Evolutionary conservation across 768 basidiomycete genomes (phyloP), one percentile per base, ranked within the genome.

Genomic region (Lanmaoa rubissima): DNA sequence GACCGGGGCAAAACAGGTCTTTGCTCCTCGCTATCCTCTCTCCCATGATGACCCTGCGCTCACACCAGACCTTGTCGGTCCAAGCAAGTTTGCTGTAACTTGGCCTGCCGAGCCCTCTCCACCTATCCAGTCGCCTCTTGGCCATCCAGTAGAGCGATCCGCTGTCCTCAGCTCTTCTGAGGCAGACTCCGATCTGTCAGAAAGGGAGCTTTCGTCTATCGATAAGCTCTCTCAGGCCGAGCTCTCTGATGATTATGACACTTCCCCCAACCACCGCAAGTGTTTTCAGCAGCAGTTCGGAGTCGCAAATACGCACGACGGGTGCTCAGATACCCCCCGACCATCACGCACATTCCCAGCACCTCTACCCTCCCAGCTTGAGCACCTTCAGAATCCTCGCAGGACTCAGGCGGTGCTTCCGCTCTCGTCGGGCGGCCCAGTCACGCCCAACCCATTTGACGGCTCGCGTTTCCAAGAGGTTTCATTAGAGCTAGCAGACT

Each of bases 401-500:
- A 77, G 83, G 59, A 64, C 51, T 31, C 61, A 43, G 12, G 19
- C 48, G 17, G 45, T 26, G 17, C 54, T 19, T 35, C 63, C 45
- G 54, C 63, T 48, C 47, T 45, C 19, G 59, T 57, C 40, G 54
- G 61, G 9, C 42, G 54, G 39, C 55, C 61, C 60, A 51, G 60
- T 57, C 54, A 63, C 42, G 55, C 64, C 57, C 51, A 68, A 40
- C 51, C 53, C 62, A 46, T 54, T 51, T 14, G 67, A 69, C 26
- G 50, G 54, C 34, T 65, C 70, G 11, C 80, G 76, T 54, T 76
- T 88, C 60, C 80, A 82, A 43, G 88, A 90, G 57, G 76, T 95
- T 53, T 92, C 93, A 1, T 74, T 89, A 31, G 94, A 98, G 72
- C 79, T 97, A 14, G 93, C 95, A 13, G 95, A 97, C 72, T 87